Conservation (phyloP, 768 basidiomycete species). For the Pulveroboletus sp. region DNA sequence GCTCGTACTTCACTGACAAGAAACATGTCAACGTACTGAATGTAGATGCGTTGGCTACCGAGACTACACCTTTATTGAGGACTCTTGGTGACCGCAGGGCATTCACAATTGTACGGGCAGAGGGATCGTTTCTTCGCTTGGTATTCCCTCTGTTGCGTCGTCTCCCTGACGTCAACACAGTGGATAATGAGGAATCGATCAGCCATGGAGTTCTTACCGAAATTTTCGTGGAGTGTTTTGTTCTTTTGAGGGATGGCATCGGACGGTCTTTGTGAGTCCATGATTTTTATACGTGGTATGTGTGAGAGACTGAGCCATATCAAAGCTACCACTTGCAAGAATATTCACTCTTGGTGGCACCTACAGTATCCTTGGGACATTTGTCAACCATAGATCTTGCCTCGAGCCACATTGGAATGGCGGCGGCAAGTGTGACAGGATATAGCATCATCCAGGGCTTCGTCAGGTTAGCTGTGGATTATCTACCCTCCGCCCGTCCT, state of each 20-base stretch:
- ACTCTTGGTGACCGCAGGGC: constrained; percentile 19
- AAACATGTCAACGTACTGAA: constrained; percentile 1
- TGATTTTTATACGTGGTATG: not conserved
- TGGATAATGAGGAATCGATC: constrained; percentile 15
- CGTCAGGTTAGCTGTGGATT: constrained; percentile 34
- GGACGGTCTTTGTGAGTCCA: constrained; percentile 21
- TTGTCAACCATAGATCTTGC: constrained; percentile 51
- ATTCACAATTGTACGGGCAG: constrained; percentile 18
- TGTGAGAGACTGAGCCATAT: not conserved
- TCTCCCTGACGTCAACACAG: constrained; percentile 18
- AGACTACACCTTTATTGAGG: constrained; percentile 26
- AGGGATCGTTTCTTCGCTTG: constrained; percentile 15
- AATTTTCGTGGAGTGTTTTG: constrained; percentile 16
- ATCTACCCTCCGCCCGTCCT: not conserved
- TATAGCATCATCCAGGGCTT: constrained; percentile 40
- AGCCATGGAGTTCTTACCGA: constrained; percentile 6
- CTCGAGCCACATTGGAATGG: constrained; percentile 41
- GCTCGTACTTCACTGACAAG: constrained; percentile 15
- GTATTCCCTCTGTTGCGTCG: constrained; percentile 12
- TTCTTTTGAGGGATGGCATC: constrained; percentile 21
- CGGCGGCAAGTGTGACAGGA: constrained; percentile 40
- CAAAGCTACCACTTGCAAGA: constrained; percentile 21
- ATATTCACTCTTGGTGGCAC: constrained; percentile 24
- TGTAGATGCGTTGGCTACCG: constrained; percentile 5
- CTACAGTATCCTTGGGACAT: constrained; percentile 45